Evolutionary conservation across 345 rosid genomes (phyloP).

Genomic region (Salix koriyanagi): DNA sequence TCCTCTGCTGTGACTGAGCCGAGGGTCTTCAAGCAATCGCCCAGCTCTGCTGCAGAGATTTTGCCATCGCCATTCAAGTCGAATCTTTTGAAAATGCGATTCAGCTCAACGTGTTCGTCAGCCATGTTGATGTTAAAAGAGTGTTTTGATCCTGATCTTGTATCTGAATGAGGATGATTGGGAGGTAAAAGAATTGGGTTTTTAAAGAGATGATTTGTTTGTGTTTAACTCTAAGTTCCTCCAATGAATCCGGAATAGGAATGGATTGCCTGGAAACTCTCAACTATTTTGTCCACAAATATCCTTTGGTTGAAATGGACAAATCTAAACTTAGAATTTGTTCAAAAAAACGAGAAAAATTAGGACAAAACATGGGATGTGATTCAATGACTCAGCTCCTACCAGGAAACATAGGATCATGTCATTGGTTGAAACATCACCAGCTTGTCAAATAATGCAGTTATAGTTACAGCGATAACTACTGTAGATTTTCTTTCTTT

Average conservation of each 20-base stretch:
- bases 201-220: constrained; percentile 9
- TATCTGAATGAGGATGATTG: not conserved
- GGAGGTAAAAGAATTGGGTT: not conserved
- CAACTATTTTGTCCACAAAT: not conserved
- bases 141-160: not conserved
- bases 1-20: constrained; percentile 61
- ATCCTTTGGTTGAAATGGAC: not conserved
- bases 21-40: constrained; percentile 62
- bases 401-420: not conserved
- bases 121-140: constrained; percentile 37
- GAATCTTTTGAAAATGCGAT: constrained; percentile 71
- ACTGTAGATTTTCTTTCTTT: not conserved
- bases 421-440: not conserved
- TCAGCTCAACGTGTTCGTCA: constrained; percentile 47
- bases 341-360: not conserved
- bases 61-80: constrained; percentile 82
- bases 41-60: constrained; percentile 73
- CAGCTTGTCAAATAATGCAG: not conserved
- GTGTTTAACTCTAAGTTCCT: constrained; percentile 11
- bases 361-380: not conserved
- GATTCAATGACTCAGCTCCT: not conserved
- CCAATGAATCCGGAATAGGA: constrained; percentile 23
- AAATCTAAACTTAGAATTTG: not conserved
- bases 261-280: constrained; percentile 30
- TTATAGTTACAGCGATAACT: not conserved